phyloP scores from a whole-genome alignment of 2,329 filamentous ascomycete species.

The Xylariales sp. region DNA sequence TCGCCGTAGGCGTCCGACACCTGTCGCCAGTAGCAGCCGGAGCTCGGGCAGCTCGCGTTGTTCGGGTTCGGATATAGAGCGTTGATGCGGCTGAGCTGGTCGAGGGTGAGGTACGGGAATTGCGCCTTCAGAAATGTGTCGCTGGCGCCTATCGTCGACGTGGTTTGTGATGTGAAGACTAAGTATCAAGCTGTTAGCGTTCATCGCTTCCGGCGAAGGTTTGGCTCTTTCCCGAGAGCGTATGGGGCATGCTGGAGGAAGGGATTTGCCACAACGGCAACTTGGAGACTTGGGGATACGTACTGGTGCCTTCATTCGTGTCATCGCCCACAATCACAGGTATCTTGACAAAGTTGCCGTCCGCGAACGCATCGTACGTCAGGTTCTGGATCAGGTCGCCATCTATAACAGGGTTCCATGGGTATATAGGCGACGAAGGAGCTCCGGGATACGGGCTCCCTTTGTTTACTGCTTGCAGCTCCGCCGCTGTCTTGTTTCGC shows the following conservation, averaged over 20 bases:
- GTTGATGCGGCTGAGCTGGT: slow-evolving; percentile 64
- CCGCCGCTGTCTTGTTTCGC: slow-evolving; percentile 54
- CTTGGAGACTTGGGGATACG: not conserved
- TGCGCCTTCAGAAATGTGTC: slow-evolving; percentile 68
- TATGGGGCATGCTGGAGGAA: too few species aligned
- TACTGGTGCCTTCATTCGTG: slow-evolving; percentile 71
- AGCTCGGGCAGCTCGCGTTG: slow-evolving; percentile 57
- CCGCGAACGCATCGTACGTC: slow-evolving; percentile 60
- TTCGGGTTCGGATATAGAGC: slow-evolving; percentile 65
- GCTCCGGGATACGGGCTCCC: slow-evolving; percentile 55
- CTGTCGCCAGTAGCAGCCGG: slow-evolving; percentile 69
- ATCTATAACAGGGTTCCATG: slow-evolving; percentile 67
- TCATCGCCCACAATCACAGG: slow-evolving; percentile 67
- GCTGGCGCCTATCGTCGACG: slow-evolving; percentile 59
- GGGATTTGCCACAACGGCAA: not conserved
- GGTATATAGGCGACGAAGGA: slow-evolving; percentile 57
- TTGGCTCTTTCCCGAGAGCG: not conserved
- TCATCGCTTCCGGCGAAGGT: not conserved
- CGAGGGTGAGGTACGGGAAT: slow-evolving; percentile 64
- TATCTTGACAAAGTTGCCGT: slow-evolving; percentile 64
- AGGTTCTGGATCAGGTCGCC: slow-evolving; percentile 62
- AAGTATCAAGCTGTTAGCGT: not conserved
- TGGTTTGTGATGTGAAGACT: slow-evolving; percentile 64
- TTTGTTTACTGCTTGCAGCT: slow-evolving; percentile 58
- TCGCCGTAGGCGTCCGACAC: slow-evolving; percentile 71